These are phyloP conservation scores for Echinosophora koreensis DNA, from an alignment of 306 rosid genomes.

Conservation along the genomic window DNA sequence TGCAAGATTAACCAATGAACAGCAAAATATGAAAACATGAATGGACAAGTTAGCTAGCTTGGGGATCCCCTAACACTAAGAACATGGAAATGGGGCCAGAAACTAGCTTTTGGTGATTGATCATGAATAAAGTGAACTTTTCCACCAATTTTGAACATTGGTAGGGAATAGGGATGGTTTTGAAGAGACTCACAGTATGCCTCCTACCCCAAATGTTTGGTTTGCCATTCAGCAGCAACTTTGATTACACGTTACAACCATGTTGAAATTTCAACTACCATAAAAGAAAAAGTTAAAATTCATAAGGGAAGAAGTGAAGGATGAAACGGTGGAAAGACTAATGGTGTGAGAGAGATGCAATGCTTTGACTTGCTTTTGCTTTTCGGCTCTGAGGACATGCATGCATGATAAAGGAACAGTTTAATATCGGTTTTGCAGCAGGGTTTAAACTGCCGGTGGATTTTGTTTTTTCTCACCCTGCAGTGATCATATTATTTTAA, in stretches of 20 bases:
- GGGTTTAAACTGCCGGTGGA: neutral
- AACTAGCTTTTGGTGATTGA: constrained; percentile 34
- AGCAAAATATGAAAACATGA: neutral
- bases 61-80: neutral
- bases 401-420: neutral
- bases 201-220: constrained; percentile 24
- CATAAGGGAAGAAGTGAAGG: neutral
- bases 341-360: constrained; percentile 32
- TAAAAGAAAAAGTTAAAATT: neutral
- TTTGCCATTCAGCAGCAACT: constrained; percentile 22
- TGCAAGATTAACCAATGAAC: constrained; percentile 11
- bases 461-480: constrained; percentile 4
- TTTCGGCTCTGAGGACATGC: neutral
- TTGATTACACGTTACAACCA: constrained; percentile 16
- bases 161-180: neutral
- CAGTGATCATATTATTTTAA: neutral
- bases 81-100: constrained; percentile 28
- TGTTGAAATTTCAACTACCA: constrained; percentile 11
- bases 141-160: neutral
- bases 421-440: neutral
- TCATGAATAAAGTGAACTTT: constrained; percentile 18
- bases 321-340: neutral
- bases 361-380: constrained; percentile 23
- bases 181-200: constrained; percentile 3
- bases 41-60: neutral